Conservation (phyloP, 2,329 filamentous ascomycete species). For the Fusarium piperis region DNA sequence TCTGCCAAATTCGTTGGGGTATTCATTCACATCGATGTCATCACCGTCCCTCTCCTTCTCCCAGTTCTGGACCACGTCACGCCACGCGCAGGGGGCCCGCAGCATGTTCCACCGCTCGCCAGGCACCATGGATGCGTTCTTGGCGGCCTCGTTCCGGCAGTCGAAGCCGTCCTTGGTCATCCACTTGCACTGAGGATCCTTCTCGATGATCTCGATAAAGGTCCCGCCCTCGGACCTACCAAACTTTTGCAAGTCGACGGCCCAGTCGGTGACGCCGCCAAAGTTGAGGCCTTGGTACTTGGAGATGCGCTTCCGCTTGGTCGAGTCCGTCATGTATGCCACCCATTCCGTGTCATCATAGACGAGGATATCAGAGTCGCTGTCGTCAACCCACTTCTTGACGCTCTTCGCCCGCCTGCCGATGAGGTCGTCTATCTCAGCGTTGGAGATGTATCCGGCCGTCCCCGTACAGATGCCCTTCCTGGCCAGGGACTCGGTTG, state of each 20-base stretch:
- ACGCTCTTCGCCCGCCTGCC: background rate
- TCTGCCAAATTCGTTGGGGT: background rate
- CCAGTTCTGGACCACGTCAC: background rate
- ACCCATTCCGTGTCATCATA: background rate
- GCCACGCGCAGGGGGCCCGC: background rate
- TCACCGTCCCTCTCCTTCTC: background rate
- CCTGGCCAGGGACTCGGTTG: background rate
- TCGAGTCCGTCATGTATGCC: background rate
- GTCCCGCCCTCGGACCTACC: background rate
- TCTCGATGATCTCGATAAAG: background rate
- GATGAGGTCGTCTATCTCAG: background rate
- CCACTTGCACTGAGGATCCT: background rate
- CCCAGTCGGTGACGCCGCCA: background rate
- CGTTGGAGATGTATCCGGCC: background rate
- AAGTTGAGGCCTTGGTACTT: background rate
- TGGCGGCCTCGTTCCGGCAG: background rate
- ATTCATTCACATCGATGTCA: background rate
- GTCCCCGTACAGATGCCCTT: background rate
- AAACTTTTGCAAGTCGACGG: background rate
- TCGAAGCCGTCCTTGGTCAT: background rate
- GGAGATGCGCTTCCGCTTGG: background rate
- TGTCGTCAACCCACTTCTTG: background rate
- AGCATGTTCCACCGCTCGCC: background rate
- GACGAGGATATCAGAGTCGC: background rate
- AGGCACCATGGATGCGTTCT: fast-evolving